A percentile compares a stretch with the other conserved stretches of the same genome.
These are phyloP conservation scores for Magnusiomyces ingens DNA, from an alignment of 1,139 yeast species.

Conservation along the genomic window DNA sequence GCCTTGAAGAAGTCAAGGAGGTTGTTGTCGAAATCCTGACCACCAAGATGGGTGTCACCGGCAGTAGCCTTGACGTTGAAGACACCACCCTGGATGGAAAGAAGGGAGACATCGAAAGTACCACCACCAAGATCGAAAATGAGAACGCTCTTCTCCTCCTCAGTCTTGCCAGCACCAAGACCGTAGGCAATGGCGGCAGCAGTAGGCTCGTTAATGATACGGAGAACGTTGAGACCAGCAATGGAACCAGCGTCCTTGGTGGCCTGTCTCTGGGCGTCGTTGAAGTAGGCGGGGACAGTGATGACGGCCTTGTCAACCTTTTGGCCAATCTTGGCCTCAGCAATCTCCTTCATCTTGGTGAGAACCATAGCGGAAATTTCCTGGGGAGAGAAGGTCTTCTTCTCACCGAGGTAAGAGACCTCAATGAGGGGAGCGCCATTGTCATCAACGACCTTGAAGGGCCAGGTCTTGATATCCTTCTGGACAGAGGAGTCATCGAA, in stretches of 20 bases:
- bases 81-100: slow-evolving; percentile 91
- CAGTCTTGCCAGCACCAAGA: slow-evolving; percentile 86
- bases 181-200: slow-evolving; percentile 99
- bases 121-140: slow-evolving; percentile 98
- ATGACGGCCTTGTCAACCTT: slow-evolving; percentile 91
- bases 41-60: slow-evolving; percentile 38
- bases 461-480: slow-evolving; percentile 96
- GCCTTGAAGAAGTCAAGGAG: slow-evolving; percentile 70
- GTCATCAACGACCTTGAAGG: slow-evolving; percentile 84
- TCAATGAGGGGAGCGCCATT: slow-evolving; percentile 85
- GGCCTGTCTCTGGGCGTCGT: slow-evolving; percentile 97
- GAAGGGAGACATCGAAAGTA: slow-evolving; percentile 92
- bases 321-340: slow-evolving; percentile 92
- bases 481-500: slow-evolving; percentile 86
- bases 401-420: slow-evolving; percentile 91
- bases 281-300: slow-evolving; percentile 96
- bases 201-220: slow-evolving; percentile 96
- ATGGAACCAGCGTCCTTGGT: slow-evolving; percentile 98
- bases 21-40: slow-evolving; percentile 72
- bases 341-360: slow-evolving; percentile 96
- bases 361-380: slow-evolving; percentile 95
- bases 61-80: slow-evolving; percentile 97
- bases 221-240: slow-evolving; percentile 92
- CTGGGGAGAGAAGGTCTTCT: slow-evolving; percentile 93
- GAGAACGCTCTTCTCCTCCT: slow-evolving; percentile 76